Percentiles rank a stretch among this genome's conserved stretches.
These are phyloP conservation scores for Pichia sporocuriosa DNA, from an alignment of 805 yeast species.

Conservation along the genomic window DNA sequence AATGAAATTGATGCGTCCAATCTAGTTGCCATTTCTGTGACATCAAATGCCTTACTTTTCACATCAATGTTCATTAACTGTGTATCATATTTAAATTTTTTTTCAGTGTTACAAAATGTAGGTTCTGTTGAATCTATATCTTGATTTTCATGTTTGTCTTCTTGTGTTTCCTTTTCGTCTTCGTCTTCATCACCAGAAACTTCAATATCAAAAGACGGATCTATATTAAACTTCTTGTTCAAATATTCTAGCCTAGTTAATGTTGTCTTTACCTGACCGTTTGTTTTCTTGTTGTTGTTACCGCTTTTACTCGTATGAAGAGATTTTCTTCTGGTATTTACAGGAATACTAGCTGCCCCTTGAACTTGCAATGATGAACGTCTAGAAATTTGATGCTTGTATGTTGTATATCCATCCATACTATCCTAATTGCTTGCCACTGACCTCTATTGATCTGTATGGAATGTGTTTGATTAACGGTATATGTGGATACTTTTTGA, in stretches of 20 bases:
- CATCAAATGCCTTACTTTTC: constrained; percentile 7
- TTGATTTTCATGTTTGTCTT: not conserved
- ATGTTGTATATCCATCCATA: too few species aligned
- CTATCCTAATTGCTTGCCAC: too few species aligned
- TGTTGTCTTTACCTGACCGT: not conserved
- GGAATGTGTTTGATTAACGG: not conserved
- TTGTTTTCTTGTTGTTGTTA: not conserved
- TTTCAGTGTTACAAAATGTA: too few species aligned
- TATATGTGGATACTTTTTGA: not conserved
- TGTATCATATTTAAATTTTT: constrained; percentile 3
- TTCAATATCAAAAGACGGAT: constrained; percentile 9
- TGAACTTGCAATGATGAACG: constrained; percentile 3
- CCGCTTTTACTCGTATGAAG: not conserved
- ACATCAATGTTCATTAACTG: constrained; percentile 14
- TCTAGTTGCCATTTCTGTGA: constrained; percentile 9
- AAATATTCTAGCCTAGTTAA: constrained; percentile 5
- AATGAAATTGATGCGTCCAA: constrained; percentile 17
- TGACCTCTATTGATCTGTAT: too few species aligned
- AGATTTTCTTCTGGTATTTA: too few species aligned
- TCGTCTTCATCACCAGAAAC: constrained; percentile 4
- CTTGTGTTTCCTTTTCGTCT: not conserved
- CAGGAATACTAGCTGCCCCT: too few species aligned
- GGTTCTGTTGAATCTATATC: not conserved
- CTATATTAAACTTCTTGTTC: constrained; percentile 5
- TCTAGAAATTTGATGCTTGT: constrained; percentile 7